Evolutionary conservation across 2,329 filamentous ascomycete genomes (phyloP).

Genomic region (Neonectria punicea): DNA sequence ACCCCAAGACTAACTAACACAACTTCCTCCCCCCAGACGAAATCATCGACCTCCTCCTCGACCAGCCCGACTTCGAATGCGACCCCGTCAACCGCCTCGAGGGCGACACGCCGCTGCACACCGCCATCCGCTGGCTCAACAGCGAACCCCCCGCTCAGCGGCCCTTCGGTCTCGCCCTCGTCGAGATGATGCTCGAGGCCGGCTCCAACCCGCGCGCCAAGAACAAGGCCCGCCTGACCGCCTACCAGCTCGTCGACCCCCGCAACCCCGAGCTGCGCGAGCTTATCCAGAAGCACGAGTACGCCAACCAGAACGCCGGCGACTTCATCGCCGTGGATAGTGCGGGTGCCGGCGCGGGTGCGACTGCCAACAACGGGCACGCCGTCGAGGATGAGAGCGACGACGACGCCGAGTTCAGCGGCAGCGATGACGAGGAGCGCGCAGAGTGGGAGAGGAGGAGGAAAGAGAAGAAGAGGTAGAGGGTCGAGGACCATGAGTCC

Average conservation of each 20-base stretch:
- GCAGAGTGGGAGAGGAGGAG: constrained; percentile 68
- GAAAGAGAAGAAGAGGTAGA: constrained; percentile 49
- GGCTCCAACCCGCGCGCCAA: constrained; percentile 67
- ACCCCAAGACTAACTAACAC: constrained; percentile 28
- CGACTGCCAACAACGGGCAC: constrained; percentile 21
- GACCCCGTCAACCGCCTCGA: constrained; percentile 79
- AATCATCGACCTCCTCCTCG: constrained; percentile 82
- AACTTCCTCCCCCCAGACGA: constrained; percentile 65
- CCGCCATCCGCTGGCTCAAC: constrained; percentile 82
- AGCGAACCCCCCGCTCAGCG: constrained; percentile 70
- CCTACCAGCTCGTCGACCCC: constrained; percentile 79
- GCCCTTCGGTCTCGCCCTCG: constrained; percentile 71
- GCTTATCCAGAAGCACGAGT: constrained; percentile 77
- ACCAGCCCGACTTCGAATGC: constrained; percentile 87
- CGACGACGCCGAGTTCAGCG: constrained; percentile 70
- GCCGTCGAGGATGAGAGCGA: constrained; percentile 52
- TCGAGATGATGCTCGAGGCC: constrained; percentile 85
- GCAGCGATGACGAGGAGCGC: constrained; percentile 72
- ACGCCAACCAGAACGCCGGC: constrained; percentile 66
- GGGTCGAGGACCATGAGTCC: neutral
- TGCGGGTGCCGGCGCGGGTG: constrained; percentile 24
- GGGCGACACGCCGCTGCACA: constrained; percentile 82
- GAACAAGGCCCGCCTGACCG: constrained; percentile 80
- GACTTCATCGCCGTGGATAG: constrained; percentile 62
- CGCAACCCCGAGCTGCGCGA: constrained; percentile 69